phyloP scores from a whole-genome alignment of 2,329 filamentous ascomycete species.

The Tolypocladium tundrense region DNA sequence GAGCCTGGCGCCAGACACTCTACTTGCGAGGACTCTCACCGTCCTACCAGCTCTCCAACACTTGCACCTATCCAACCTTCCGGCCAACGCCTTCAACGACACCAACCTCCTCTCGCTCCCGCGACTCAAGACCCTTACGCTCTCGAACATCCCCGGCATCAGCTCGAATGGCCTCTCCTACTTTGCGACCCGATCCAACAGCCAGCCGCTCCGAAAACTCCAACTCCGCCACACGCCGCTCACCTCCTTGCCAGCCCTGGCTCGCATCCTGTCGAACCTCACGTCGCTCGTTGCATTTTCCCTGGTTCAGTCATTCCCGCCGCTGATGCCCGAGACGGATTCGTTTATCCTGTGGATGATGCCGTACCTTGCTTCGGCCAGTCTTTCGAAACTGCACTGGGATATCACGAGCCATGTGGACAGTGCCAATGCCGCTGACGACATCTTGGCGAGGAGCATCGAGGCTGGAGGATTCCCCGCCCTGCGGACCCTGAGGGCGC shows the following conservation, averaged over 20 bases:
- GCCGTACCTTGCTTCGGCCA: constrained; percentile 49
- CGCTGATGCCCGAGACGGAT: constrained; percentile 43
- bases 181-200: constrained; percentile 41
- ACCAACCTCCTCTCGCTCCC: constrained; percentile 44
- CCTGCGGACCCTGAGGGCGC: constrained; percentile 49
- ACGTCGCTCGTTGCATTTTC: constrained; percentile 36
- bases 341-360: constrained; percentile 49
- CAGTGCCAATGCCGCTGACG: constrained; percentile 40
- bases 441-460: constrained; percentile 55
- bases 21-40: constrained; percentile 40
- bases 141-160: constrained; percentile 46
- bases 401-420: constrained; percentile 45
- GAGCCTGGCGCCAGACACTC: constrained; percentile 38
- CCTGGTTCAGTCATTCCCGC: constrained; percentile 44
- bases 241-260: constrained; percentile 44
- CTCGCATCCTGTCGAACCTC: constrained; percentile 49
- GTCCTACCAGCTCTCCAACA: constrained; percentile 44
- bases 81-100: constrained; percentile 47
- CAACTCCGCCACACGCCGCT: constrained; percentile 47
- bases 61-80: constrained; percentile 49
- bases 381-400: constrained; percentile 49
- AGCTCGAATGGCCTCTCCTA: constrained; percentile 44
- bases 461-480: constrained; percentile 50
- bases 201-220: constrained; percentile 34
- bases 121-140: constrained; percentile 40